phyloP scores from a whole-genome alignment of 2,329 filamentous ascomycete genomes.

The Aureobasidium sp. region DNA sequence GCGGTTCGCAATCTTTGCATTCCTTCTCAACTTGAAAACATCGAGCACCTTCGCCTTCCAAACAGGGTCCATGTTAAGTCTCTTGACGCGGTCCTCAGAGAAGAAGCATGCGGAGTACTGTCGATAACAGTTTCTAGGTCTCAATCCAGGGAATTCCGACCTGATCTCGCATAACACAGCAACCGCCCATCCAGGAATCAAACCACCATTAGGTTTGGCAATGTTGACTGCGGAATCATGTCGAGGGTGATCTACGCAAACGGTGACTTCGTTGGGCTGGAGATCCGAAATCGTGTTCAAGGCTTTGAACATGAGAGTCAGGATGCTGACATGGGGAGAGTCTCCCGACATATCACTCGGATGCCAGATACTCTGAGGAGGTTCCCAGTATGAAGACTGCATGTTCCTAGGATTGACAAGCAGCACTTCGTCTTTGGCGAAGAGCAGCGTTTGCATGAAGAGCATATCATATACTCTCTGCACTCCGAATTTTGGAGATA shows the following conservation, averaged over 20 bases:
- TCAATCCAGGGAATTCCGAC: neutral
- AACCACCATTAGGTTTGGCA: neutral
- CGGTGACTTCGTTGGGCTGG: neutral
- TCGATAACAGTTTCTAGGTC: too few relatives aligned
- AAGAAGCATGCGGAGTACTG: too few relatives aligned
- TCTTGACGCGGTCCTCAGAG: neutral
- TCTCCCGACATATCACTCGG: neutral
- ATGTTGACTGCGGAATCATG: neutral
- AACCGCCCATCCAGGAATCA: neutral
- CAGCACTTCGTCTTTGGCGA: neutral
- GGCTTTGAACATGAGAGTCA: neutral
- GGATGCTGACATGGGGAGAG: neutral
- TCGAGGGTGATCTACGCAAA: neutral
- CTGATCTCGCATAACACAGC: neutral
- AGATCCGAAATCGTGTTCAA: neutral
- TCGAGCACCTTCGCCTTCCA: neutral
- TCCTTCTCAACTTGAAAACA: neutral
- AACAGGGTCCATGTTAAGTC: neutral
- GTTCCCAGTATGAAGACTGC: neutral
- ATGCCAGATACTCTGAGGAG: neutral
- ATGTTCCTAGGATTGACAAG: neutral
- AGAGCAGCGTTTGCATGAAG: neutral
- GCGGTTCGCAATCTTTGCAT: neutral
- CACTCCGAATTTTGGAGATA: neutral
- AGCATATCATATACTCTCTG: neutral